Base-by-base conservation (phyloP, 169 alveolate genomes). In the Plasmodium berghei region DNA sequence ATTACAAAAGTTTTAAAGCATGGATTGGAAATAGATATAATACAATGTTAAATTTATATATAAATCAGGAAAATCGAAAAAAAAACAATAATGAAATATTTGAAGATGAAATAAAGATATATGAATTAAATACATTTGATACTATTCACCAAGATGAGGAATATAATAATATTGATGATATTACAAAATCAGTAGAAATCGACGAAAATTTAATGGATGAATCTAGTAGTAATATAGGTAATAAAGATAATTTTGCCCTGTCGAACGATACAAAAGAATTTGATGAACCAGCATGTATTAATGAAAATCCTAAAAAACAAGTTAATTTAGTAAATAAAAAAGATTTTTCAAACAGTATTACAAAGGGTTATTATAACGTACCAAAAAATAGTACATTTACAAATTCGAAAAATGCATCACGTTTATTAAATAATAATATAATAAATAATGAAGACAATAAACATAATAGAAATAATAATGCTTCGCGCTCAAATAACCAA, bases 81-180 rank as follows among this genome's bases (percentile, higher is more conserved):
- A 49, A 73, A 56, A 73, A 73, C 18, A 56, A 56, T 63, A 73
- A 58, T 42, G 87, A 73, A 73, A 40, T 73, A 58, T 73, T 73
- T 73, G 72, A 73, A 48, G 87, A 58, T 18, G 87, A 73, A 73
- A 73, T 73, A 73, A 73, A 73, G 56, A 48, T 73, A 28, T 73
- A 73, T 62, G 28, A 73, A 24, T 28, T 73, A 49, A 56, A 62
- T 58, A 6, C 62, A 40, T 22, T 5, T 46, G 22, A 73, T 62
- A 58, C 18, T 59, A 56, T 16, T 73, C 18, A 12, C 61, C 62
- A 73, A 73, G 52, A 73, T 22, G 42, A 56, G 14, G 40, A 12
- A 20, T 14, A 56, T 56, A 56, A 73, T 14, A 20, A 56, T 9
- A 59, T 28, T 28, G 24, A n/a, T 8, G 62, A 73, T 16, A 73